phyloP scores from a whole-genome alignment of 1,139 yeast genomes.

The Candida freyschussii region DNA sequence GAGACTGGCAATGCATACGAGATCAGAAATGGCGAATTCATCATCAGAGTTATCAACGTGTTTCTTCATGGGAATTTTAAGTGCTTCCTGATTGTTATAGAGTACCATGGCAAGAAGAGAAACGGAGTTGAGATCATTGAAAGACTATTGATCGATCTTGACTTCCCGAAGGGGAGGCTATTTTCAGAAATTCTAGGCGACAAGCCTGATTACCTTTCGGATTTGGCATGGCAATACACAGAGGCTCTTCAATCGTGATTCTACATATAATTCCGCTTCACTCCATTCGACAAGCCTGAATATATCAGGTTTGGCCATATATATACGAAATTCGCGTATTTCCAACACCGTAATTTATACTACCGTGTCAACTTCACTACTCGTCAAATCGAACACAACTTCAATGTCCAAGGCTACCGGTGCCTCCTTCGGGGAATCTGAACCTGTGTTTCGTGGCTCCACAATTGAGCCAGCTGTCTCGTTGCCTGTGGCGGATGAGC shows the following conservation, averaged over 20 bases:
- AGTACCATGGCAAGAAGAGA: constrained; percentile 22
- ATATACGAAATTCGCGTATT: too few relatives aligned
- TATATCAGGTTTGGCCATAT: too few relatives aligned
- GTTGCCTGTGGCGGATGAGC: constrained; percentile 2
- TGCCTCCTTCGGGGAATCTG: constrained; percentile 10
- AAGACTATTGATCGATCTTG: constrained; percentile 7
- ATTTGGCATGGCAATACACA: constrained; percentile 44
- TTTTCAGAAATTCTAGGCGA: constrained; percentile 34
- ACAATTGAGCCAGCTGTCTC: constrained; percentile 1
- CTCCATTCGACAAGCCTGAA: too few relatives aligned
- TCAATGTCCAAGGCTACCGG: constrained; percentile 14
- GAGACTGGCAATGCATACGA: constrained; percentile 68
- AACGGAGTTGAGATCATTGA: constrained; percentile 20
- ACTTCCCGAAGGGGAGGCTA: constrained; percentile 31
- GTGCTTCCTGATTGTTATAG: constrained; percentile 61
- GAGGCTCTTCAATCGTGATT: constrained; percentile 35
- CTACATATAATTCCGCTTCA: too few relatives aligned
- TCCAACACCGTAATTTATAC: too few relatives aligned
- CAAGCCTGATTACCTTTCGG: constrained; percentile 28
- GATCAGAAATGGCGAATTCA: constrained; percentile 31
- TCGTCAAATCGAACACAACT: too few relatives aligned
- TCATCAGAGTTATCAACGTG: constrained; percentile 59
- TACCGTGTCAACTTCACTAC: too few relatives aligned
- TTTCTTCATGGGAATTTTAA: constrained; percentile 71
- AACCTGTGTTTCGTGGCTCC: constrained; percentile 5